These are phyloP conservation scores for Margaritispora aquatica DNA, from an alignment of 495 filamentous ascomycete species.

Conservation along the genomic window DNA sequence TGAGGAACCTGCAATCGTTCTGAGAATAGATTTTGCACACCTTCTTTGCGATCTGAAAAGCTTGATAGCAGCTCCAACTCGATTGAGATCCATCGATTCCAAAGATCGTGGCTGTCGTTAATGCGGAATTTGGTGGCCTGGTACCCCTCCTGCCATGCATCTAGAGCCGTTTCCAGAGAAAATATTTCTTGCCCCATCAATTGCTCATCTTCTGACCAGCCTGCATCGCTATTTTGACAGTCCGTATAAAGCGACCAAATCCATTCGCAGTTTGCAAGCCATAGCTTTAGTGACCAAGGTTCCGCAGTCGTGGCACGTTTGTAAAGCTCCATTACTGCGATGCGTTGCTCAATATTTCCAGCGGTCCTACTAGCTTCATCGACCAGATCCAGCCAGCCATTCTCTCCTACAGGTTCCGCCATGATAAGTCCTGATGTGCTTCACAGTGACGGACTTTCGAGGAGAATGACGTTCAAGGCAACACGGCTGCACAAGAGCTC, in stretches of 20 bases:
- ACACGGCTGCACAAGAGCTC: not conserved
- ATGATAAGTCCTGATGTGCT: conserved; percentile 1
- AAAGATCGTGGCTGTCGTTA: conserved; percentile 80
- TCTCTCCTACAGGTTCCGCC: conserved; percentile 44
- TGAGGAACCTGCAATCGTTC: conserved; percentile 75
- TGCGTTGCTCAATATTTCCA: conserved; percentile 45
- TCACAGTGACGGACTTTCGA: not conserved
- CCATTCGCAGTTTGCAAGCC: conserved; percentile 85
- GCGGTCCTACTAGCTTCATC: conserved; percentile 45
- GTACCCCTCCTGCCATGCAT: conserved; percentile 73
- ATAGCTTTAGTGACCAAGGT: conserved; percentile 75
- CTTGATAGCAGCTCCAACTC: conserved; percentile 49
- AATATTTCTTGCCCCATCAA: conserved; percentile 73
- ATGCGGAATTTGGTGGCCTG: conserved; percentile 75
- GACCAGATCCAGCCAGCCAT: conserved; percentile 46
- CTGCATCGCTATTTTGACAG: conserved; percentile 48
- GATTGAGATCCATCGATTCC: conserved; percentile 72
- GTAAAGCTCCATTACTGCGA: conserved; percentile 78
- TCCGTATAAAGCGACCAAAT: conserved; percentile 69
- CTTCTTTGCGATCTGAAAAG: conserved; percentile 47
- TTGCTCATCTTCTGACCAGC: conserved; percentile 73
- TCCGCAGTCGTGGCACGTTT: conserved; percentile 76
- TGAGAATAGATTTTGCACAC: conserved; percentile 65
- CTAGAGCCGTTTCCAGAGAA: conserved; percentile 63
- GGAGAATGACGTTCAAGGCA: not conserved